Evolutionary conservation across 345 rosid genomes (phyloP).

Genomic region (Citrus unshiu): DNA sequence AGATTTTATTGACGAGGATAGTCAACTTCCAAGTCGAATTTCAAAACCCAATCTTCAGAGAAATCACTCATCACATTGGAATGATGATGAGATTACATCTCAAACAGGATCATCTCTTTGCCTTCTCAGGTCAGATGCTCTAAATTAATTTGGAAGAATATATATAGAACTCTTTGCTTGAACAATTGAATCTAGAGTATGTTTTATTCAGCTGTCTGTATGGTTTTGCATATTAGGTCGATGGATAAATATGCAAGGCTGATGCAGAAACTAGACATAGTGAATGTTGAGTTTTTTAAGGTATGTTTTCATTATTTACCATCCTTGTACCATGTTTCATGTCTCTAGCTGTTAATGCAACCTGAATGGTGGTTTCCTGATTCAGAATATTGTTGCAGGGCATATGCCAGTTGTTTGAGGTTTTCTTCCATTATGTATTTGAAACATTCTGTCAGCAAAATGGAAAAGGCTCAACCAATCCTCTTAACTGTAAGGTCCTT

Average conservation of each 20-base stretch:
- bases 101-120: slow-evolving; percentile 98
- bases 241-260: slow-evolving; percentile 99
- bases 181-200: not conserved
- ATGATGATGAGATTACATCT: slow-evolving; percentile 59
- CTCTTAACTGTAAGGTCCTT: slow-evolving; percentile 64
- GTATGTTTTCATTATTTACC: slow-evolving; percentile 30
- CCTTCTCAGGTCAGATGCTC: slow-evolving; percentile 69
- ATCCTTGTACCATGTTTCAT: slow-evolving; percentile 11
- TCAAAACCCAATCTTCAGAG: slow-evolving; percentile 44
- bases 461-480: slow-evolving; percentile 53
- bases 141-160: not conserved
- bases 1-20: slow-evolving; percentile 95
- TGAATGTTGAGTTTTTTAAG: slow-evolving; percentile 93
- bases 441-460: slow-evolving; percentile 76
- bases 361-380: slow-evolving; percentile 34
- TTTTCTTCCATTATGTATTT: slow-evolving; percentile 71
- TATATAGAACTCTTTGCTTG: not conserved
- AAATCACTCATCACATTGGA: slow-evolving; percentile 39
- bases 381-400: slow-evolving; percentile 76
- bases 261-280: slow-evolving; percentile 95
- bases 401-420: slow-evolving; percentile 86
- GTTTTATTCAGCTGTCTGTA: slow-evolving; percentile 15
- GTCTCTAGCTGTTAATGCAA: slow-evolving; percentile 1
- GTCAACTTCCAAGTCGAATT: slow-evolving; percentile 96
- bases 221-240: slow-evolving; percentile 50